Evolutionary conservation across 352 stramenopile species (phyloP), one percentile per base, ranked within the genome.

Genomic region (Thraustochytrium sp.): DNA sequence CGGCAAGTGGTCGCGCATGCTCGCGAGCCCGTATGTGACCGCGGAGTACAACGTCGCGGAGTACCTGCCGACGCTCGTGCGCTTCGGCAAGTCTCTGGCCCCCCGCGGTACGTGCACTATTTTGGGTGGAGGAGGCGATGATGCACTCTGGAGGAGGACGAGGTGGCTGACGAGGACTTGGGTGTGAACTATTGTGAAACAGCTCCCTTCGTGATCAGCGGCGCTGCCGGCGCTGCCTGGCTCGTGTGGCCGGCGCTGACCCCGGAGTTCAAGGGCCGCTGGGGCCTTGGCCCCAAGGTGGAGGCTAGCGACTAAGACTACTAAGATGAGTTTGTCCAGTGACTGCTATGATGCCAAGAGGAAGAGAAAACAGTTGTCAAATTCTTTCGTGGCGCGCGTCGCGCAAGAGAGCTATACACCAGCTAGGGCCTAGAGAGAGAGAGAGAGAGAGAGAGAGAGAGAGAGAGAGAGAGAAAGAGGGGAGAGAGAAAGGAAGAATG

Each of bases 181-280:
- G 2, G 26, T 72, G 16, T 29, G 36, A 72, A 49, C 26, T 13
- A 72, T 2, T 55, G 40, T 13, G 46, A 48, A 3, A 0, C 29
- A 75, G 62, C 48, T 4, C 72, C 72, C 26, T 68, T 80, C 31
- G 38, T 80, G 21, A 13, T 80, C 18, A 46, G 46, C 34, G 42
- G 31, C 2, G 72, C 49, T 29, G 34, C 42, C 38, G 72, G 36
- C 36, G 72, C 5, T n/a, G 72, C 48, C 5, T 80, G 72, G 72
- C 54, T 80, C 54, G 72, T 72, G 21, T 80, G 49, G 49, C 72
- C 72, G 5, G 72, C 72, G 26, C 72, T 80, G 1, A 80, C 72
- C 16, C 72, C 72, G 21, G 72, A 72, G 72, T 80, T 80, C 54
- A 80, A 80, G 54, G 72, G 49, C 49, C 49, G 72, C 44, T 55